Percentiles rank a stretch among this genome's conserved stretches.
These are phyloP conservation scores for Lanmaoa pseudosensibilis DNA, from an alignment of 768 basidiomycete genomes.

Conservation along the genomic window DNA sequence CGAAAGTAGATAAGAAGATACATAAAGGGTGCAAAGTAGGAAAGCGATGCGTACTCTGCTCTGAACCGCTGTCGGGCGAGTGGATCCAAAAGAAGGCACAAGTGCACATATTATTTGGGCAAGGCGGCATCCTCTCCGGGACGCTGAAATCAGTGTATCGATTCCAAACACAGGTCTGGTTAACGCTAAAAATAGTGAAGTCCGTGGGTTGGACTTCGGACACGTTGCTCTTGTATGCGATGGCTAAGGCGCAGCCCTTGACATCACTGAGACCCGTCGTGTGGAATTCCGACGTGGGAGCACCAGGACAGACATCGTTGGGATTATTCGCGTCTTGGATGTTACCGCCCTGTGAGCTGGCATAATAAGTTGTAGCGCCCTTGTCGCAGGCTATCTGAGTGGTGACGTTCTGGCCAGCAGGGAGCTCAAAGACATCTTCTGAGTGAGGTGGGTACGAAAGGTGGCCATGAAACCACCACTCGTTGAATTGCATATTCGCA, in stretches of 20 bases:
- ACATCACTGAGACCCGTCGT: constrained; percentile 55
- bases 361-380: constrained; percentile 57
- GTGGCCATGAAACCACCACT: constrained; percentile 66
- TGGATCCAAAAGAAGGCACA: constrained; percentile 81
- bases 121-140: constrained; percentile 66
- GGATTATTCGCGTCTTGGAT: constrained; percentile 47
- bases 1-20: not conserved
- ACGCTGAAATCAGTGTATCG: constrained; percentile 70
- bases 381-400: constrained; percentile 60
- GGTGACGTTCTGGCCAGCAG: constrained; percentile 55
- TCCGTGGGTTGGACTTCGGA: constrained; percentile 59
- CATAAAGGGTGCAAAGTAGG: not conserved
- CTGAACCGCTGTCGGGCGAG: constrained; percentile 56
- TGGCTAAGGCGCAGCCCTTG: constrained; percentile 67
- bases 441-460: constrained; percentile 56
- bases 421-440: constrained; percentile 57
- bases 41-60: constrained; percentile 51
- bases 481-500: constrained; percentile 37
- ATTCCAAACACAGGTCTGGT: constrained; percentile 74
- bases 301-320: constrained; percentile 53
- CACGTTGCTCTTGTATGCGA: constrained; percentile 71
- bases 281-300: constrained; percentile 48
- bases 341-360: constrained; percentile 52
- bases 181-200: constrained; percentile 72
- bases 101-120: constrained; percentile 59